Evolutionary conservation across 371 early-diverging fungal genomes (phyloP).

Genomic region (Scutellospora calospora): DNA sequence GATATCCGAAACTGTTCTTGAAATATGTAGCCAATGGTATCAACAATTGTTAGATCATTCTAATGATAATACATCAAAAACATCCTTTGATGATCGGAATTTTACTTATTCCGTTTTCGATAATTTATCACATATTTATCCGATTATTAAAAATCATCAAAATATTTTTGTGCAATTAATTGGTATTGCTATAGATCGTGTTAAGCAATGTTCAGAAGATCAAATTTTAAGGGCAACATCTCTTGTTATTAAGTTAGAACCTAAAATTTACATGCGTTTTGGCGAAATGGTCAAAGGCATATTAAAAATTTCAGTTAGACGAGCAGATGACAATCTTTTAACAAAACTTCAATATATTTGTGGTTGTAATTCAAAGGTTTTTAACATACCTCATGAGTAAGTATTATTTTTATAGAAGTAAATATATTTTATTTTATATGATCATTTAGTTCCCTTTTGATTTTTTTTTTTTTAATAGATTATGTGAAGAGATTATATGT

Average conservation of each 20-base stretch:
- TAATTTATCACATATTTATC: conserved; percentile 25
- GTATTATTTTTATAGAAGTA: neutral
- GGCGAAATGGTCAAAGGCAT: neutral
- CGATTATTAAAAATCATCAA: neutral
- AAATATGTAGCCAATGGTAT: conserved; percentile 33
- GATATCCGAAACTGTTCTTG: neutral
- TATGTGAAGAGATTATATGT: conserved; percentile 32
- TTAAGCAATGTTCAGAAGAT: neutral
- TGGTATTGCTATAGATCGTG: neutral
- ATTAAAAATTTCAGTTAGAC: neutral
- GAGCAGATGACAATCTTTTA: conserved; percentile 11
- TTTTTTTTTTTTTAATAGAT: conserved; percentile 15
- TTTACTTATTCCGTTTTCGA: conserved; percentile 1
- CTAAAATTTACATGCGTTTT: conserved; percentile 5
- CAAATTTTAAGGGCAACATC: neutral
- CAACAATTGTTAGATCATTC: neutral
- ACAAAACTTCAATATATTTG: conserved; percentile 8
- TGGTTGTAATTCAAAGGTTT: neutral
- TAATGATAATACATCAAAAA: neutral
- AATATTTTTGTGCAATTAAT: conserved; percentile 13
- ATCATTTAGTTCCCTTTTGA: too few relatives aligned
- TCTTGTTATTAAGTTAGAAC: neutral
- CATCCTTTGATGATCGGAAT: neutral
- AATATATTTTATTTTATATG: too few relatives aligned
- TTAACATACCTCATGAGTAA: conserved; percentile 27